phyloP scores from a whole-genome alignment of 2,329 filamentous ascomycete genomes.

The Clonostachys rhizophaga region DNA sequence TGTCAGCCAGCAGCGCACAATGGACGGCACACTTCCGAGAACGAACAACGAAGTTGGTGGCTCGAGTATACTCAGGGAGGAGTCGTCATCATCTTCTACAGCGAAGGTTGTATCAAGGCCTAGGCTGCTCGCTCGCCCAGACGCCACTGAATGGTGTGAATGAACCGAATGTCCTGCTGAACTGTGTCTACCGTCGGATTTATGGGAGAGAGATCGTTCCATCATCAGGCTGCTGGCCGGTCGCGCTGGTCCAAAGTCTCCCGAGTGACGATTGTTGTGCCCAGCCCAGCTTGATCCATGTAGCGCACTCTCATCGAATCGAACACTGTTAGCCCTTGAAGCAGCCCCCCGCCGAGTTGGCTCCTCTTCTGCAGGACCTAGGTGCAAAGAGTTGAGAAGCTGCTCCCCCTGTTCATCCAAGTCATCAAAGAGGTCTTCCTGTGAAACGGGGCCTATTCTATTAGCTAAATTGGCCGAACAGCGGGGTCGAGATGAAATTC shows the following conservation, averaged over 20 bases:
- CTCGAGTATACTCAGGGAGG: constrained; percentile 65
- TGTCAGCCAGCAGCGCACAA: constrained; percentile 93
- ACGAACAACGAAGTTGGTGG: constrained; percentile 83
- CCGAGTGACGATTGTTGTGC: constrained; percentile 75
- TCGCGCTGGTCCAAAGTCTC: constrained; percentile 73
- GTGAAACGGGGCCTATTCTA: constrained; percentile 64
- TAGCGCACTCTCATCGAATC: constrained; percentile 93
- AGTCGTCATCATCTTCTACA: constrained; percentile 57
- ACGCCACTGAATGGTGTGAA: constrained; percentile 63
- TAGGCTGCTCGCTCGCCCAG: constrained; percentile 81
- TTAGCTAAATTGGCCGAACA: neutral
- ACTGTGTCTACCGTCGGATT: constrained; percentile 91
- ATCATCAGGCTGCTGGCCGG: constrained; percentile 83
- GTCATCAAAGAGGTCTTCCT: constrained; percentile 82
- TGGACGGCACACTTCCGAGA: constrained; percentile 84
- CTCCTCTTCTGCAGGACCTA: constrained; percentile 79
- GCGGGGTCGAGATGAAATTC: constrained; percentile 1
- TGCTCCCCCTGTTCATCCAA: constrained; percentile 84
- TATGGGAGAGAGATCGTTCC: constrained; percentile 88
- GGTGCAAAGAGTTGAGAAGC: constrained; percentile 73
- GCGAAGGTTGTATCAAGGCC: constrained; percentile 71
- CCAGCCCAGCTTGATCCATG: constrained; percentile 78
- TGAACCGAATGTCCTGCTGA: constrained; percentile 82
- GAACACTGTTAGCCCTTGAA: constrained; percentile 92
- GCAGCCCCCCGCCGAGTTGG: constrained; percentile 79